Conservation (phyloP, 768 basidiomycete species). For the Ramaria sp. region DNA sequence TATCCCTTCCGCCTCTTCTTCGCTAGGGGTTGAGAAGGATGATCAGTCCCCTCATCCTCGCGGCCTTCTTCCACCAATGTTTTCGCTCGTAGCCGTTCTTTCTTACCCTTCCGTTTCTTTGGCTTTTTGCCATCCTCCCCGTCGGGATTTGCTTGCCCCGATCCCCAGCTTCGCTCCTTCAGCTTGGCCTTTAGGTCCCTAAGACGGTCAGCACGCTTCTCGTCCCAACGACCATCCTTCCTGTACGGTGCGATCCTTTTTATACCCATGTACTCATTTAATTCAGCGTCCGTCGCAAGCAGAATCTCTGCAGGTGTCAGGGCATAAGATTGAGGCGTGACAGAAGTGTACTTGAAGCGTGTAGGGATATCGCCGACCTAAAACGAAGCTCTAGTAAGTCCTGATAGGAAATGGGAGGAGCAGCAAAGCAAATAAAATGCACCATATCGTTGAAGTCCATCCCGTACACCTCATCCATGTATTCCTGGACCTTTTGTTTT, state of each 20-base stretch:
- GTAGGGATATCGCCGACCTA: slow-evolving; percentile 87
- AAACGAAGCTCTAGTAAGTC: slow-evolving; percentile 7
- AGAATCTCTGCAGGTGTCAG: slow-evolving; percentile 82
- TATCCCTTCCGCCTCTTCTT: neutral
- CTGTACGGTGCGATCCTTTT: slow-evolving; percentile 91
- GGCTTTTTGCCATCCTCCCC: slow-evolving; percentile 9
- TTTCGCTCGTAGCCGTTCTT: slow-evolving; percentile 19
- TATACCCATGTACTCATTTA: slow-evolving; percentile 84
- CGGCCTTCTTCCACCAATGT: neutral
- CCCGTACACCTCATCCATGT: slow-evolving; percentile 85
- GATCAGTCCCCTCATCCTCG: neutral
- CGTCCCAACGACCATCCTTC: slow-evolving; percentile 50
- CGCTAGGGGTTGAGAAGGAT: neutral
- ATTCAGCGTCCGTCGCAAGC: slow-evolving; percentile 82
- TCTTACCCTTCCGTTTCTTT: slow-evolving; percentile 23
- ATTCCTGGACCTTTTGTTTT: slow-evolving; percentile 70
- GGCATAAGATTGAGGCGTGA: slow-evolving; percentile 48
- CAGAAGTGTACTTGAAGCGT: slow-evolving; percentile 83
- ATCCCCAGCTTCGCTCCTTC: slow-evolving; percentile 14
- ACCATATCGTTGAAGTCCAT: slow-evolving; percentile 97
- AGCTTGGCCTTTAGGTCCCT: slow-evolving; percentile 63
- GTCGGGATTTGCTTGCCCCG: neutral
- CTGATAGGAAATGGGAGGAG: neutral
- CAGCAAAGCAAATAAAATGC: slow-evolving; percentile 19
- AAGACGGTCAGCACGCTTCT: slow-evolving; percentile 50